phyloP scores from a whole-genome alignment of 805 yeast genomes.

The Isabelozyma heimii region DNA sequence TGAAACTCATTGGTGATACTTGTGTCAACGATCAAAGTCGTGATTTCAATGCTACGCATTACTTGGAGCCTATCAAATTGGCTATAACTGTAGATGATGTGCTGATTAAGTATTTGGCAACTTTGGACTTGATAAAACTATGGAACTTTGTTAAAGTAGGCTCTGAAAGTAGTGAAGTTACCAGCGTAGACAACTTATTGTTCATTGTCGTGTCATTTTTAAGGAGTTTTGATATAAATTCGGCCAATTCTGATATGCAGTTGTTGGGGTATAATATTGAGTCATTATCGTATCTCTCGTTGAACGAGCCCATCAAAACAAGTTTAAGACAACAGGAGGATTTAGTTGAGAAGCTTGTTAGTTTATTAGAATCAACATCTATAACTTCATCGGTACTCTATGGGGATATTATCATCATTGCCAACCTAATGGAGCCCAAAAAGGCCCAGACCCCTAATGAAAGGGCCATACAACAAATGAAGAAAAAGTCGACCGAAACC shows the following conservation, averaged over 20 bases:
- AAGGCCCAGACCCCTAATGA: slow-evolving; percentile 22
- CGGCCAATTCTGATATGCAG: too few relatives aligned
- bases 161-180: slow-evolving; percentile 9
- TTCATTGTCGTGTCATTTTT: neutral
- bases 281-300: slow-evolving; percentile 49
- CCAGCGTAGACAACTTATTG: neutral
- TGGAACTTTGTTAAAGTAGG: slow-evolving; percentile 50
- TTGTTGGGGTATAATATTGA: slow-evolving; percentile 30
- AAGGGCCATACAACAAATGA: slow-evolving; percentile 33
- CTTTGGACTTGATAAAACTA: slow-evolving; percentile 51
- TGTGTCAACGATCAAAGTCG: slow-evolving; percentile 54
- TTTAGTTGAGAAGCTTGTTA: slow-evolving; percentile 20
- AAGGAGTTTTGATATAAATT: neutral
- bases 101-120: slow-evolving; percentile 32
- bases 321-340: slow-evolving; percentile 33
- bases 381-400: slow-evolving; percentile 22
- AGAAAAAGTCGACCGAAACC: slow-evolving; percentile 19
- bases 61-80: slow-evolving; percentile 36
- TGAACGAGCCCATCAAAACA: slow-evolving; percentile 30
- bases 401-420: slow-evolving; percentile 41
- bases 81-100: slow-evolving; percentile 20
- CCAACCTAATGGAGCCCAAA: slow-evolving; percentile 37
- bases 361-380: slow-evolving; percentile 4
- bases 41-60: slow-evolving; percentile 43
- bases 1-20: slow-evolving; percentile 26